These are phyloP conservation scores for Dryas drummondii DNA, from an alignment of 306 rosid genomes.

Conservation along the genomic window DNA sequence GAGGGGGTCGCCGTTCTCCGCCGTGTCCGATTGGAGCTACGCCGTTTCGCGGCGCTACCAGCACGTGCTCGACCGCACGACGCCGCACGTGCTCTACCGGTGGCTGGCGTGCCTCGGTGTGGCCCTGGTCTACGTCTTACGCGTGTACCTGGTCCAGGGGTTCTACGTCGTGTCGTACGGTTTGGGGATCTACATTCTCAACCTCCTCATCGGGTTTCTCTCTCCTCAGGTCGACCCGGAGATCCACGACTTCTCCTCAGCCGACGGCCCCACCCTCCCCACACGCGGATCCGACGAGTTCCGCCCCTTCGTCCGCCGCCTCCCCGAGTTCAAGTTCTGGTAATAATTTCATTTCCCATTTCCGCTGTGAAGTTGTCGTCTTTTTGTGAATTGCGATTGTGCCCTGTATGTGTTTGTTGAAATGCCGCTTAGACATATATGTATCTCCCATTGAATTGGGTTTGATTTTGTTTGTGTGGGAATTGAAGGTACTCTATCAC, in stretches of 20 bases:
- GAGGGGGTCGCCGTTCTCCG: constrained; percentile 36
- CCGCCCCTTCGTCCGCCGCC: constrained; percentile 95
- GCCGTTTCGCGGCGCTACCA: constrained; percentile 55
- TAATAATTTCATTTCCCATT: constrained; percentile 3
- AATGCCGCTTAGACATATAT: not conserved
- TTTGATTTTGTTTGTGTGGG: constrained; percentile 23
- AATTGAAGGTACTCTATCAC: constrained; percentile 81
- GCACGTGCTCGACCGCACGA: constrained; percentile 71
- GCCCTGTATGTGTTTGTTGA: not conserved
- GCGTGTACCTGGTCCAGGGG: constrained; percentile 76
- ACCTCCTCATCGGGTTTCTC: constrained; percentile 82
- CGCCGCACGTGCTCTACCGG: constrained; percentile 66
- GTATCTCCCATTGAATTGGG: constrained; percentile 1
- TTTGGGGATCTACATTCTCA: constrained; percentile 83
- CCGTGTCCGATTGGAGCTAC: constrained; percentile 60
- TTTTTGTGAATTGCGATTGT: not conserved
- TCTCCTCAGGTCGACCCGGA: constrained; percentile 98
- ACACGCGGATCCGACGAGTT: constrained; percentile 78
- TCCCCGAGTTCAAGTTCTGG: constrained; percentile 98
- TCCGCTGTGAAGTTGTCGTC: not conserved
- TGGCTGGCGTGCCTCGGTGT: constrained; percentile 58
- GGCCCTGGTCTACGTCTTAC: constrained; percentile 57
- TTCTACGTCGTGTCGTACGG: constrained; percentile 93
- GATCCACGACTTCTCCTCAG: constrained; percentile 47
- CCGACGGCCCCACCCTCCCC: constrained; percentile 76